These are phyloP conservation scores for Yamadazyma endophytica DNA, from an alignment of 805 yeast species.

Conservation along the genomic window DNA sequence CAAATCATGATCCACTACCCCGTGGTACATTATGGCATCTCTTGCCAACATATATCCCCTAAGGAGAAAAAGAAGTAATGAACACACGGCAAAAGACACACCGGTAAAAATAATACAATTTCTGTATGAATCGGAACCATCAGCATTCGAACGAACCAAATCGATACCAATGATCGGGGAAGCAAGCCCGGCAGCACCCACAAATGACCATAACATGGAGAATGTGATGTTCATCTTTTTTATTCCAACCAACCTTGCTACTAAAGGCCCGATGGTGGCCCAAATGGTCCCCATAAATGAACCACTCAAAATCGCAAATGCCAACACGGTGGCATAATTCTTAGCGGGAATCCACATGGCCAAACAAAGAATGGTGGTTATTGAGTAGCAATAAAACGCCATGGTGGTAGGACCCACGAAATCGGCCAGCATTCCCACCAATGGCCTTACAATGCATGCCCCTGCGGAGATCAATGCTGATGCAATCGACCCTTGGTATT, in stretches of 20 bases:
- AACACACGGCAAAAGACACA: constrained; percentile 45
- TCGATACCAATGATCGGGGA: constrained; percentile 61
- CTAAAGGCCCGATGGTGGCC: constrained; percentile 50
- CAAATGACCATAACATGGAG: constrained; percentile 50
- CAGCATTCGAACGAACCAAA: constrained; percentile 31
- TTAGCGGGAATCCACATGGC: constrained; percentile 48
- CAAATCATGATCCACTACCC: constrained; percentile 4
- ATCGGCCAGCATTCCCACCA: constrained; percentile 50
- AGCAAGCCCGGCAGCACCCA: constrained; percentile 48
- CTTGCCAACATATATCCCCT: constrained; percentile 57
- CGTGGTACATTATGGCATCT: constrained; percentile 18
- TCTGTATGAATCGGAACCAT: constrained; percentile 38
- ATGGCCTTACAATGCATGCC: constrained; percentile 52
- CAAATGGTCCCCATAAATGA: constrained; percentile 58
- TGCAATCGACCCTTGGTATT: constrained; percentile 52
- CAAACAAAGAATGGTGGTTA: constrained; percentile 25
- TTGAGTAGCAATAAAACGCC: constrained; percentile 19
- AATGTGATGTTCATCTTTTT: constrained; percentile 45
- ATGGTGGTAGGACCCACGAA: constrained; percentile 49
- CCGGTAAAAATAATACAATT: constrained; percentile 61
- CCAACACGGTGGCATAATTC: constrained; percentile 52
- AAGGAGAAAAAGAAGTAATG: constrained; percentile 36
- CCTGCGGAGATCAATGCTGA: constrained; percentile 61
- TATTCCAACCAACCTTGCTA: constrained; percentile 52
- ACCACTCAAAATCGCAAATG: constrained; percentile 51